Conservation (phyloP, 371 early-diverging fungal genomes). For the Funneliformis caledonium region DNA sequence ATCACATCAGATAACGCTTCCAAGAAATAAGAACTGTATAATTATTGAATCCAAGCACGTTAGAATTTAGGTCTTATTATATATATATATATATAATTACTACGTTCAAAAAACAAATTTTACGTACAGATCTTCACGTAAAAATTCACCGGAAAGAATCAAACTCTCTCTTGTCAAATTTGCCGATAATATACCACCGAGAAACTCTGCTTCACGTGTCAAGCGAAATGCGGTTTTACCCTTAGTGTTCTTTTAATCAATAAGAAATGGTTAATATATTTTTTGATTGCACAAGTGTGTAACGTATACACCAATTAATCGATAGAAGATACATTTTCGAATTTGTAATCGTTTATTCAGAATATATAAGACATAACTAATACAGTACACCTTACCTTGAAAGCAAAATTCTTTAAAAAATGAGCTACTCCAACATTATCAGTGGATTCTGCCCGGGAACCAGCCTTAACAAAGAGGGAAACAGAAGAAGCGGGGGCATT, state of each 20-base stretch:
- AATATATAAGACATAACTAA: background rate
- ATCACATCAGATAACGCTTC: slow-evolving; percentile 82
- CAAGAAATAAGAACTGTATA: slow-evolving; percentile 81
- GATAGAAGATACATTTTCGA: background rate
- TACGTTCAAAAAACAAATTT: background rate
- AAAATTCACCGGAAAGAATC: slow-evolving; percentile 86
- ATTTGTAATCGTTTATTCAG: background rate
- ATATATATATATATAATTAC: background rate
- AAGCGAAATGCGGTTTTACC: slow-evolving; percentile 88
- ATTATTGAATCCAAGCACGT: background rate
- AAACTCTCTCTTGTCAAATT: slow-evolving; percentile 84
- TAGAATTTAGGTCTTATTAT: background rate
- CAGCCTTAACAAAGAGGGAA: slow-evolving; percentile 88
- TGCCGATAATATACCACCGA: slow-evolving; percentile 86
- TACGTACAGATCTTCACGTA: slow-evolving; percentile 89
- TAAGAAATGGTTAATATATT: background rate
- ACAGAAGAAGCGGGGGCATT: slow-evolving; percentile 77
- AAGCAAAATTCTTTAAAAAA: slow-evolving; percentile 88
- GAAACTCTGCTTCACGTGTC: slow-evolving; percentile 91
- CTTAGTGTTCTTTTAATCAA: slow-evolving; percentile 66
- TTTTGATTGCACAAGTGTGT: background rate
- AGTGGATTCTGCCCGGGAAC: slow-evolving; percentile 81
- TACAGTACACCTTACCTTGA: slow-evolving; percentile 73
- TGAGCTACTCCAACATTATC: slow-evolving; percentile 84
- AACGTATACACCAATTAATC: background rate